Evolutionary conservation across 1,284 basidiomycete genomes (phyloP).

Genomic region (Cutaneotrichosporon curvatum): DNA sequence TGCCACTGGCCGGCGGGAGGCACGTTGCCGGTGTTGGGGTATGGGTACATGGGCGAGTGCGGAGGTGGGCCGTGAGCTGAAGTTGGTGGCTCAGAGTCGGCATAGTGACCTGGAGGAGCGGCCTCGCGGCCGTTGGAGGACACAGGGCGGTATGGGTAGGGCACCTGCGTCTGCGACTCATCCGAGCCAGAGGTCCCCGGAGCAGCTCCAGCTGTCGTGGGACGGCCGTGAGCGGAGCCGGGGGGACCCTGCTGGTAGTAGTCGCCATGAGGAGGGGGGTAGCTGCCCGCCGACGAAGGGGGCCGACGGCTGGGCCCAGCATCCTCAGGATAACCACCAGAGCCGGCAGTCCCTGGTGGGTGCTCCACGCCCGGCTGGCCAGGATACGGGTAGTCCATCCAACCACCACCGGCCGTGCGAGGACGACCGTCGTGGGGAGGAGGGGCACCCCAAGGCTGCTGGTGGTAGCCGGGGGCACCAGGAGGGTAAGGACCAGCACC

Average conservation of each 20-base stretch:
- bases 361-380: conserved; percentile 14
- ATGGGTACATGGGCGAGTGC: conserved; percentile 39
- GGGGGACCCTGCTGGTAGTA: conserved; percentile 32
- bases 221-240: conserved; percentile 19
- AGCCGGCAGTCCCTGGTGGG: conserved; percentile 13
- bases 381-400: conserved; percentile 25
- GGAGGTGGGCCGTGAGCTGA: conserved; percentile 38
- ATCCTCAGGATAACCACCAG: conserved; percentile 19
- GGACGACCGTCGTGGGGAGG: conserved; percentile 27
- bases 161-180: conserved; percentile 25
- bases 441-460: conserved; percentile 10
- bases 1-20: conserved; percentile 27
- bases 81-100: conserved; percentile 40
- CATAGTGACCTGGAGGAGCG: conserved; percentile 35
- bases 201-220: conserved; percentile 16
- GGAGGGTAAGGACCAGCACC: conserved; percentile 5
- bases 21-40: conserved; percentile 1
- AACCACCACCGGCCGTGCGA: conserved; percentile 25
- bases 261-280: conserved; percentile 17
- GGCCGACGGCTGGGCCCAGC: conserved; percentile 36
- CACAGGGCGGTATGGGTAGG: conserved; percentile 39
- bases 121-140: conserved; percentile 38
- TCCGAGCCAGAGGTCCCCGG: conserved; percentile 24
- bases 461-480: conserved; percentile 8
- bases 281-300: conserved; percentile 27